These are phyloP conservation scores for Lactarius tabidus DNA, from an alignment of 768 basidiomycete genomes.

Conservation along the genomic window DNA sequence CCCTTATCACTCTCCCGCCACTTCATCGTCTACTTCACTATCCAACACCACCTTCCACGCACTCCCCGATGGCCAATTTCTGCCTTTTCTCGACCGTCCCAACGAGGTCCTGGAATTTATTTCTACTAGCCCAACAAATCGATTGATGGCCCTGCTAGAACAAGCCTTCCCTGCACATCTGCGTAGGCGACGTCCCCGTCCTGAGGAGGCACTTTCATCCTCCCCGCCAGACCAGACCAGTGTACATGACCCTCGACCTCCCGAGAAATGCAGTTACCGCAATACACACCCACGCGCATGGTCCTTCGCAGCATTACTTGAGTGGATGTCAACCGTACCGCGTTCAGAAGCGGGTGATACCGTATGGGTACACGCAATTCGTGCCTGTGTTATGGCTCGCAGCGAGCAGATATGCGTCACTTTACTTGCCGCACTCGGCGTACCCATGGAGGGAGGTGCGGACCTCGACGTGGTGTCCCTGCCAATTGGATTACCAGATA, in stretches of 20 bases:
- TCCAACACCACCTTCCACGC: constrained; percentile 10
- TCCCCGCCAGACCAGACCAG: not conserved
- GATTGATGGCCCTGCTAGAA: constrained; percentile 26
- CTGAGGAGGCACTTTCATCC: not conserved
- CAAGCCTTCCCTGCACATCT: constrained; percentile 25
- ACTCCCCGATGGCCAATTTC: constrained; percentile 23
- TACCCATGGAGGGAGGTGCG: constrained; percentile 26
- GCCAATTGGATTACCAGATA: constrained; percentile 17
- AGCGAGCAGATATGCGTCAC: constrained; percentile 26
- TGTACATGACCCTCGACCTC: not conserved
- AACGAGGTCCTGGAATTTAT: constrained; percentile 24
- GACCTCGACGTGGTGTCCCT: constrained; percentile 19
- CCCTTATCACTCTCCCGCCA: not conserved
- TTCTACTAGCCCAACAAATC: constrained; percentile 23
- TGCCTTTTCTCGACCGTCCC: constrained; percentile 26
- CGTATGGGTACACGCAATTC: constrained; percentile 23
- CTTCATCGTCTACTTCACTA: not conserved
- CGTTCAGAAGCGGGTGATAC: constrained; percentile 20
- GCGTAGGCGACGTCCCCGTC: constrained; percentile 4
- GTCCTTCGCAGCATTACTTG: constrained; percentile 23
- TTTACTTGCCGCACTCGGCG: constrained; percentile 25
- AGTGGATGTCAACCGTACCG: constrained; percentile 25
- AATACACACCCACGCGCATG: constrained; percentile 14
- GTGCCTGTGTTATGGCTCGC: constrained; percentile 25
- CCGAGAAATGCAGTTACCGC: not conserved